A percentile compares a stretch with the other conserved stretches of the same genome.
Evolutionary conservation across 1,284 basidiomycete genomes (phyloP).

Genomic region (Irpex lacteus): DNA sequence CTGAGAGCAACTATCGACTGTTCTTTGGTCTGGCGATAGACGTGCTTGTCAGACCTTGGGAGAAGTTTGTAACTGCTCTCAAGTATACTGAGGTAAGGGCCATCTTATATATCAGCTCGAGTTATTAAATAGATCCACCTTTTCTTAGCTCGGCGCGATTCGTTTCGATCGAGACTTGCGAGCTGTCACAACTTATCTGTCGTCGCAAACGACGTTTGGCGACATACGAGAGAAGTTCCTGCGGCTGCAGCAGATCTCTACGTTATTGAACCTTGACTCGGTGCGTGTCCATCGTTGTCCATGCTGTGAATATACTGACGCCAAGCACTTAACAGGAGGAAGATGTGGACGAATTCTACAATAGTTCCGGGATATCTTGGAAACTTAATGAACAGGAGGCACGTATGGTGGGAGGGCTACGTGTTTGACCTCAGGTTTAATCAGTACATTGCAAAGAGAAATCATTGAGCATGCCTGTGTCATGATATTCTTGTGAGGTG

Average conservation of each 20-base stretch:
- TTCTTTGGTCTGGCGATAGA: conserved; percentile 87
- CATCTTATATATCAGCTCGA: background rate
- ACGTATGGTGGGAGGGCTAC: conserved; percentile 63
- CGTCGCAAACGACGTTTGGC: conserved; percentile 83
- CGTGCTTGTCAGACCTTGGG: conserved; percentile 89
- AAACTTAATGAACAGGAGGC: conserved; percentile 79
- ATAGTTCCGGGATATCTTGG: conserved; percentile 90
- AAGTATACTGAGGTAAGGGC: conserved; percentile 82
- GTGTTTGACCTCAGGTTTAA: conserved; percentile 34
- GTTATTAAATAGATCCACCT: background rate
- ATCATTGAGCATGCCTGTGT: conserved; percentile 1
- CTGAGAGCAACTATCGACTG: conserved; percentile 82
- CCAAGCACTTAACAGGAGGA: conserved; percentile 59
- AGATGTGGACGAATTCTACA: conserved; percentile 90
- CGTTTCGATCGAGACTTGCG: conserved; percentile 94
- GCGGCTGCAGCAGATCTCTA: conserved; percentile 91
- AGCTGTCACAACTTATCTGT: conserved; percentile 79
- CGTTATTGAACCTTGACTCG: conserved; percentile 85
- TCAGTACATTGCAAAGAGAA: background rate
- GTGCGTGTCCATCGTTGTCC: conserved; percentile 42
- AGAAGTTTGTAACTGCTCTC: conserved; percentile 79
- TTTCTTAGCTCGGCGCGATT: conserved; percentile 84
- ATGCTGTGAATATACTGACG: conserved; percentile 5
- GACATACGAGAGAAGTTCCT: conserved; percentile 90
- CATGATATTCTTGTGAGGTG: background rate